Evolutionary conservation across 352 stramenopile species (phyloP).

Genomic region (Phytopythium kandeliae): DNA sequence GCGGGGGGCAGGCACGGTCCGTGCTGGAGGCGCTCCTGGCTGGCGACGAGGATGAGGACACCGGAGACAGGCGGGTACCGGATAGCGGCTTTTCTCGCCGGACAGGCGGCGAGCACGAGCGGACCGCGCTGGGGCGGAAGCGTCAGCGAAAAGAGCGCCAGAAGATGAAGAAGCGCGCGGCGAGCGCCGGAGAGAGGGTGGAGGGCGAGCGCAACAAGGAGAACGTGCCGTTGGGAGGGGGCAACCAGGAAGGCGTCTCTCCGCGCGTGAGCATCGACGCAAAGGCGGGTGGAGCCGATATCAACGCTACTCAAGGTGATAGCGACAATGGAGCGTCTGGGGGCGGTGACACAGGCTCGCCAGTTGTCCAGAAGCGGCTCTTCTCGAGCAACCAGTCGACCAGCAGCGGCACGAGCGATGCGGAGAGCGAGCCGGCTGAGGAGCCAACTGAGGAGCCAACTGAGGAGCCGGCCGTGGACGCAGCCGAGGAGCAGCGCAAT

Average conservation of each 20-base stretch:
- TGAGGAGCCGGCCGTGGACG: neutral
- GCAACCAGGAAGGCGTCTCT: too few relatives aligned
- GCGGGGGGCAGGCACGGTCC: neutral
- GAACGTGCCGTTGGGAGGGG: neutral
- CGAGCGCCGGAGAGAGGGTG: neutral
- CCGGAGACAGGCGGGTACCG: neutral
- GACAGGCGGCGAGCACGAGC: neutral
- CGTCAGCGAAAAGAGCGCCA: constrained; percentile 1
- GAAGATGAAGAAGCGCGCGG: neutral
- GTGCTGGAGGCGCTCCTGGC: constrained; percentile 7
- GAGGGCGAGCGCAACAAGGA: neutral
- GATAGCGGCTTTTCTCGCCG: neutral
- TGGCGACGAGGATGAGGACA: constrained; percentile 1
- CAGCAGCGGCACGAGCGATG: constrained; percentile 3
- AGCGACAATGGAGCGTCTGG: neutral
- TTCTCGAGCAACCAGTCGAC: constrained; percentile 2
- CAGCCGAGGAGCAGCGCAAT: constrained; percentile 1
- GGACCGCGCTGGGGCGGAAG: constrained; percentile 1
- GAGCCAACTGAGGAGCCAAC: neutral
- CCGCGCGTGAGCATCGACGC: too few relatives aligned
- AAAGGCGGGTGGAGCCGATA: too few relatives aligned
- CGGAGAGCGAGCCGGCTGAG: neutral
- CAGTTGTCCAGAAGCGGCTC: constrained; percentile 5
- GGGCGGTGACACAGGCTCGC: neutral
- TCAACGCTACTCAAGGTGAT: neutral